Evolutionary conservation across 208 protist species (phyloP), one percentile per base, ranked within the genome.

Genomic region (Trypanosoma grayi): DNA sequence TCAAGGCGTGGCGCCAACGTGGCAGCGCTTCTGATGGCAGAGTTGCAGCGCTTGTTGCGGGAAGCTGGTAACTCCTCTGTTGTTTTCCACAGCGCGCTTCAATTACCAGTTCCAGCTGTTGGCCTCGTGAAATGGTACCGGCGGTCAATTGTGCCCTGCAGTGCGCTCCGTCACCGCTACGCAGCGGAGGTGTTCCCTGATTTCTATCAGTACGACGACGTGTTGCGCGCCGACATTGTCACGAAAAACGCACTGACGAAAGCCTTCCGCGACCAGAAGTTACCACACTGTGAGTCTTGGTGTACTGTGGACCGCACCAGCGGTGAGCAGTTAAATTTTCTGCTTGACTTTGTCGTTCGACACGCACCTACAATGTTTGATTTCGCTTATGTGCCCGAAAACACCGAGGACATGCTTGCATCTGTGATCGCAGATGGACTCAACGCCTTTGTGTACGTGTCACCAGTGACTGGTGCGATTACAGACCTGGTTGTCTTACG

Each of bases 91-190:
- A 66, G 75, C 22, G 40, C 40, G 14, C 43, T 52, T 51, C 72
- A 75, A 33, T 68, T 90, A 20, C 70, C 75, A 18, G 58, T 70
- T 6, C 75, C 70, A 37, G 44, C 75, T 3, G 37, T 88, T 24
- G 69, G 73, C 33, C 72, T 81, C 18, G 36, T 94, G 10, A 94
- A 94, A 76, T 90, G 83, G 84, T 84, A 76, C 56, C 70, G 80
- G 34, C 81, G 79, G 18, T 76, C 72, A 4, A 66, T 90, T 24
- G 69, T 70, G 22, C 70, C 87, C 1, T 56, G 60, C 22, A 30
- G 36, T 28, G 67, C 87, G 11, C 77, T 82, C 41, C 46, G 45
- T 13, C 36, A 58, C 9, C 57, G 41, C 5, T 74, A 76, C 55
- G 73, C 87, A 20, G 64, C 72, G 47, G 70, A 77, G 25, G 60